Percentiles rank a stretch among this genome's conserved stretches.
These are phyloP conservation scores for Rhododendron griersonianum DNA, from an alignment of 148 eudicot genomes.

Conservation along the genomic window DNA sequence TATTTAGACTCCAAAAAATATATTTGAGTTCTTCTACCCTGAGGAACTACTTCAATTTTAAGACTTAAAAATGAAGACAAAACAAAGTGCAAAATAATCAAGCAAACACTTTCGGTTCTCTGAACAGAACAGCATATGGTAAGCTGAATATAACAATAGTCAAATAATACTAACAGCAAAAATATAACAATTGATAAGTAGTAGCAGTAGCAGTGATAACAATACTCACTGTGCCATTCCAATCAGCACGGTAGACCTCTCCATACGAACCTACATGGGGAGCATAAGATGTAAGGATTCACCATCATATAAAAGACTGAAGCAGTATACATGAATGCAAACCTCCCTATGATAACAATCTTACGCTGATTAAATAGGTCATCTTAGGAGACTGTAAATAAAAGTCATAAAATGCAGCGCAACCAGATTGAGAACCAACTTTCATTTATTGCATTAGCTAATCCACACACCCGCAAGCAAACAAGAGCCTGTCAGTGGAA, in stretches of 20 bases:
- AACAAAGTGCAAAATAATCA: not conserved
- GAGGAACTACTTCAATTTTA: not conserved
- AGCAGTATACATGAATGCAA: not conserved
- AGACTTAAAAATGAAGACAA: not conserved
- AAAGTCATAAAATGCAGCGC: not conserved
- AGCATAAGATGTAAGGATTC: not conserved
- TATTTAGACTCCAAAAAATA: not conserved
- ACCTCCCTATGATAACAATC: not conserved
- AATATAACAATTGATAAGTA: not conserved
- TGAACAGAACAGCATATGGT: not conserved
- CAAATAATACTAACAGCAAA: not conserved
- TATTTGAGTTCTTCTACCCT: not conserved
- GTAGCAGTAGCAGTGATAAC: constrained; percentile 4
- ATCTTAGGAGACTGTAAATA: not conserved
- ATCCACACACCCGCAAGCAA: not conserved
- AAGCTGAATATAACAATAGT: not conserved
- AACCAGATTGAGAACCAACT: constrained; percentile 1
- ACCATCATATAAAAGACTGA: not conserved
- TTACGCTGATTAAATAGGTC: not conserved
- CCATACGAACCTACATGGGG: constrained; percentile 80
- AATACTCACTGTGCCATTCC: constrained; percentile 93
- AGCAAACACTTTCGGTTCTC: constrained; percentile 1
- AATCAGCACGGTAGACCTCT: constrained; percentile 96
- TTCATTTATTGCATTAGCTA: not conserved
- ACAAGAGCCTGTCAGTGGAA: not conserved